phyloP scores from a whole-genome alignment of 2,329 filamentous ascomycete species.

The Arthrobotrys musiformis region DNA sequence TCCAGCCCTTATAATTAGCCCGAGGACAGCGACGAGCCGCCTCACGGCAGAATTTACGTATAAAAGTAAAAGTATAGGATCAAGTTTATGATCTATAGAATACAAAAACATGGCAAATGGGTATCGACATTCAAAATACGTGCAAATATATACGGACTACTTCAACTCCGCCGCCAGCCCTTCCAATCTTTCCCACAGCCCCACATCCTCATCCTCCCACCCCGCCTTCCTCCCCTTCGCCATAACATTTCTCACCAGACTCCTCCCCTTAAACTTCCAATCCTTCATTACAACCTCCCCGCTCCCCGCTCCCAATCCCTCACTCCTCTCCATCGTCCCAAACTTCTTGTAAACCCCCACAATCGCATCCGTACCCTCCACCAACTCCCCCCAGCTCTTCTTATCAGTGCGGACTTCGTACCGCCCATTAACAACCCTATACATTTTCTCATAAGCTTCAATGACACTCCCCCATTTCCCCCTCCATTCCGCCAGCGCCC shows the following conservation, averaged over 20 bases:
- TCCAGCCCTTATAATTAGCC: too few relatives aligned
- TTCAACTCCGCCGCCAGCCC: constrained; percentile 21
- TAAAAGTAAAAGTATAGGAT: too few relatives aligned
- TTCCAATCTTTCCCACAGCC: constrained; percentile 24
- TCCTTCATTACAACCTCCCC: constrained; percentile 75
- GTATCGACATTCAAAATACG: background rate
- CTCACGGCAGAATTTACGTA: too few relatives aligned
- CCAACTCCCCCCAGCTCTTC: constrained; percentile 76
- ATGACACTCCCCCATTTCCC: constrained; percentile 77
- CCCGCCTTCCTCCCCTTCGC: constrained; percentile 82
- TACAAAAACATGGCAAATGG: too few relatives aligned
- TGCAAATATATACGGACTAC: background rate
- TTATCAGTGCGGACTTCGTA: constrained; percentile 70
- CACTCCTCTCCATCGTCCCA: constrained; percentile 70
- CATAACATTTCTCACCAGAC: constrained; percentile 83
- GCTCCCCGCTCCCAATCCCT: constrained; percentile 66
- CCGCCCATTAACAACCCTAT: constrained; percentile 75
- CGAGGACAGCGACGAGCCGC: too few relatives aligned
- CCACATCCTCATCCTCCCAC: constrained; percentile 72
- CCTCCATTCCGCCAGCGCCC: constrained; percentile 78
- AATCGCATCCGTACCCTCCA: constrained; percentile 81
- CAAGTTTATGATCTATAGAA: too few relatives aligned
- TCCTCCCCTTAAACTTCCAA: constrained; percentile 90
- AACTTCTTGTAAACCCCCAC: constrained; percentile 86
- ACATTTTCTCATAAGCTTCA: constrained; percentile 87